phyloP scores from a whole-genome alignment of 306 rosid species.

The Prunus mongolica region DNA sequence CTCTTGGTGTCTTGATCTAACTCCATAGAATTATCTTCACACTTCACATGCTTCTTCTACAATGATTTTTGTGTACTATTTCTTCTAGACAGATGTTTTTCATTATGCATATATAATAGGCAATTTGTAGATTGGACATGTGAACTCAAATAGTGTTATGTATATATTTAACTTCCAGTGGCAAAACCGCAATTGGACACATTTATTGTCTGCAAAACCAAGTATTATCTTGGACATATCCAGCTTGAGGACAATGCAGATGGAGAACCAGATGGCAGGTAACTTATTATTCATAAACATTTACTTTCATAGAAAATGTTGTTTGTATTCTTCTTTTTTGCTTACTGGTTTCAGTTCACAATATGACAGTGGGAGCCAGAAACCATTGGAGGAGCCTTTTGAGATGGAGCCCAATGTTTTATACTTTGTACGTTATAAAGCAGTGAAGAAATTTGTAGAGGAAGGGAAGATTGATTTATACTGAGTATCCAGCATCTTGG shows the following conservation, averaged over 20 bases:
- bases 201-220: constrained; percentile 87
- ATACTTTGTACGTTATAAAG: constrained; percentile 81
- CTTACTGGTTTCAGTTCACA: not conserved
- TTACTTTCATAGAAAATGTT: not conserved
- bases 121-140: not conserved
- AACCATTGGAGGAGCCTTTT: constrained; percentile 37
- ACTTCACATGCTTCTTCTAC: not conserved
- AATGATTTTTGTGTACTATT: not conserved
- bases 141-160: not conserved
- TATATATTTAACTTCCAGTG: constrained; percentile 38
- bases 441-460: constrained; percentile 74
- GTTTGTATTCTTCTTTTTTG: not conserved
- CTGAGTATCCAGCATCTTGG: not conserved
- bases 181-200: constrained; percentile 72
- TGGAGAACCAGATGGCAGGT: constrained; percentile 69
- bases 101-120: not conserved
- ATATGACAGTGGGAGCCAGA: constrained; percentile 29
- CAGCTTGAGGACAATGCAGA: constrained; percentile 72
- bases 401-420: constrained; percentile 57
- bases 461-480: constrained; percentile 67
- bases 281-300: constrained; percentile 24
- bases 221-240: constrained; percentile 69
- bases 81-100: not conserved
- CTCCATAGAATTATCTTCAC: not conserved
- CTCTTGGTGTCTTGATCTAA: not conserved